These are phyloP conservation scores for Venturia carpophila DNA, from an alignment of 2,329 filamentous ascomycete genomes.

Conservation along the genomic window DNA sequence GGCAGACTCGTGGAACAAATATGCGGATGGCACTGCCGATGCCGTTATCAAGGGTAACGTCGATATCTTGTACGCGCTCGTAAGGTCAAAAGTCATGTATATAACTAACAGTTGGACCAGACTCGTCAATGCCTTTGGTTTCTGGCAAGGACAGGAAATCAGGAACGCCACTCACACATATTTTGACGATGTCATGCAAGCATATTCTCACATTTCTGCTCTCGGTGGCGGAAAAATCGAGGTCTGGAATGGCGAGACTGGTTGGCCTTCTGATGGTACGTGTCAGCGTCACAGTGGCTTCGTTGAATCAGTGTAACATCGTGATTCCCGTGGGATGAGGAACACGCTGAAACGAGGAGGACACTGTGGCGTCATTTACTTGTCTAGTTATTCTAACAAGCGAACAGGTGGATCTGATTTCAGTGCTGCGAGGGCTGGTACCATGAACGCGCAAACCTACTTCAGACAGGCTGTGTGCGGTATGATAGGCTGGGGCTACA, in stretches of 20 bases:
- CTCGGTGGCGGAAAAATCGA: conserved; percentile 51
- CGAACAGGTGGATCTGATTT: conserved; percentile 51
- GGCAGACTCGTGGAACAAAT: conserved; percentile 68
- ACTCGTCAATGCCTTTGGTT: conserved; percentile 62
- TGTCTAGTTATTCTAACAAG: conserved; percentile 21
- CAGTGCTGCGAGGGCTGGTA: conserved; percentile 51
- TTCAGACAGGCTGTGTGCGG: conserved; percentile 56
- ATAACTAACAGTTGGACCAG: conserved; percentile 23
- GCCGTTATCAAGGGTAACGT: conserved; percentile 53
- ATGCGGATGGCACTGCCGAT: conserved; percentile 59
- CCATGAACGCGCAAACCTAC: conserved; percentile 51
- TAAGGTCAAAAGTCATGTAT: neutral
- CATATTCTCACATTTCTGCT: conserved; percentile 54
- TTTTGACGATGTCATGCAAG: conserved; percentile 60
- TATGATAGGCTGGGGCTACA: conserved; percentile 56
- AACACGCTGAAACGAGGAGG: no score
- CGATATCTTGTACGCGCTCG: conserved; percentile 46
- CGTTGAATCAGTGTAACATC: no score
- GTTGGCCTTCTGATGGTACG: conserved; percentile 51
- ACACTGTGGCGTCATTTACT: conserved; percentile 11
- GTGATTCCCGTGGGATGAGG: no score
- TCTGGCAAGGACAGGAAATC: conserved; percentile 59
- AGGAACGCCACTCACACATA: conserved; percentile 54
- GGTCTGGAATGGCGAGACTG: conserved; percentile 63
- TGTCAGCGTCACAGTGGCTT: no score